These are phyloP conservation scores for Lantana camara DNA, from an alignment of 257 asterid species.

Conservation along the genomic window DNA sequence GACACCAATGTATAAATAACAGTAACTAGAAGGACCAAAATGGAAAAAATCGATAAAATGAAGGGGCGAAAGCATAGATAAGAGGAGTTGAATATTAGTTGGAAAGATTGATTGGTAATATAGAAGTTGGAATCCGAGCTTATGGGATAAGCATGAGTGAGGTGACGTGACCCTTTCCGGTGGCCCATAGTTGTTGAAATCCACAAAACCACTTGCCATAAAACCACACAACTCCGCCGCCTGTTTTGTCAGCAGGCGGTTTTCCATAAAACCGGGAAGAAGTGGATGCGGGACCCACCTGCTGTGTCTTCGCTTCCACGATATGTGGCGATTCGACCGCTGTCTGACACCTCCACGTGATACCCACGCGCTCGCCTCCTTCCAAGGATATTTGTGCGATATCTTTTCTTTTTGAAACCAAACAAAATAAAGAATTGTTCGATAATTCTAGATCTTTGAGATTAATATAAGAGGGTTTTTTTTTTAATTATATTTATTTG, in stretches of 20 bases:
- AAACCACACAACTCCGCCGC: constrained; percentile 51
- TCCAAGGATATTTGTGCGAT: too few species aligned
- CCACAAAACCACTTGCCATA: constrained; percentile 1
- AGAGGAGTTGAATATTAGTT: too few species aligned
- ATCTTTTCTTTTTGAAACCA: too few species aligned
- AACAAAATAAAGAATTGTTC: too few species aligned
- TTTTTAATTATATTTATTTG: too few species aligned
- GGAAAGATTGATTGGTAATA: too few species aligned
- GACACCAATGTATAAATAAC: too few species aligned
- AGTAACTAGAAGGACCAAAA: too few species aligned
- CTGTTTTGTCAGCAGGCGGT: constrained; percentile 37
- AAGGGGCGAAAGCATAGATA: too few species aligned
- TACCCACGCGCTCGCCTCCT: constrained; percentile 26
- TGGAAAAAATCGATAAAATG: too few species aligned
- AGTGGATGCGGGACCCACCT: constrained; percentile 34
- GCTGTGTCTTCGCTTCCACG: constrained; percentile 35
- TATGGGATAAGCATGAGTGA: constrained; percentile 54
- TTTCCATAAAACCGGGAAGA: constrained; percentile 81
- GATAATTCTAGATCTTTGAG: too few species aligned
- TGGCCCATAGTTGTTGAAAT: constrained; percentile 26
- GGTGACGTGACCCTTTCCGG: constrained; percentile 33
- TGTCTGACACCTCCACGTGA: constrained; percentile 51
- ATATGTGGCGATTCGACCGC: constrained; percentile 90
- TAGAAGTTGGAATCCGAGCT: constrained; percentile 43
- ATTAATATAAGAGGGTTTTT: too few species aligned